A percentile compares a stretch with the other conserved stretches of the same genome.
Conservation (phyloP, 1,139 yeast genomes). For the Lodderomyces margitis region DNA sequence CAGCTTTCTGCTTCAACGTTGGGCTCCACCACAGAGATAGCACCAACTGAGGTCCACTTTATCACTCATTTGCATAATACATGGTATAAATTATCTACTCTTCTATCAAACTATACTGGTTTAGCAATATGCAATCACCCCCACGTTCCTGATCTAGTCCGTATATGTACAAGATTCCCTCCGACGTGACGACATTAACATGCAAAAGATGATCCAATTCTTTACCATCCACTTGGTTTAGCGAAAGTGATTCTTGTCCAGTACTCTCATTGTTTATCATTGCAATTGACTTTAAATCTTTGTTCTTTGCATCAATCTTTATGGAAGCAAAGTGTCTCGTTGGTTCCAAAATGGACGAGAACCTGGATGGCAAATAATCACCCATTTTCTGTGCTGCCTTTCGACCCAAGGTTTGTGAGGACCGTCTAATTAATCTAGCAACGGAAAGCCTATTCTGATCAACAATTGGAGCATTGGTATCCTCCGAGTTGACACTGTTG, state of each 20-base stretch:
- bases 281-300: slow-evolving; percentile 63
- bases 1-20: too few relatives aligned
- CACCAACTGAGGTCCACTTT: too few relatives aligned
- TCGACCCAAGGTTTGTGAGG: slow-evolving; percentile 59
- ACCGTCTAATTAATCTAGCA: slow-evolving; percentile 62
- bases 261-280: slow-evolving; percentile 48
- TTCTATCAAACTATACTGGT: slow-evolving; percentile 57
- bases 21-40: too few relatives aligned
- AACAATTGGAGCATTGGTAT: slow-evolving; percentile 56
- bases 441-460: slow-evolving; percentile 70
- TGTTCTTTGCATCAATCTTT: slow-evolving; percentile 68
- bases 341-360: slow-evolving; percentile 86
- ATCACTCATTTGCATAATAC: too few relatives aligned
- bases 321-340: slow-evolving; percentile 92
- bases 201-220: slow-evolving; percentile 51
- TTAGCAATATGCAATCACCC: slow-evolving; percentile 83
- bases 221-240: slow-evolving; percentile 18
- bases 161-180: slow-evolving; percentile 82
- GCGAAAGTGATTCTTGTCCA: slow-evolving; percentile 34
- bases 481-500: slow-evolving; percentile 39
- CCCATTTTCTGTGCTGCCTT: slow-evolving; percentile 90
- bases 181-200: slow-evolving; percentile 80
- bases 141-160: slow-evolving; percentile 87
- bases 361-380: slow-evolving; percentile 77
- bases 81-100: slow-evolving; percentile 9